Base-by-base conservation (phyloP, 2,329 filamentous ascomycete genomes). In the Chalara sp. region DNA sequence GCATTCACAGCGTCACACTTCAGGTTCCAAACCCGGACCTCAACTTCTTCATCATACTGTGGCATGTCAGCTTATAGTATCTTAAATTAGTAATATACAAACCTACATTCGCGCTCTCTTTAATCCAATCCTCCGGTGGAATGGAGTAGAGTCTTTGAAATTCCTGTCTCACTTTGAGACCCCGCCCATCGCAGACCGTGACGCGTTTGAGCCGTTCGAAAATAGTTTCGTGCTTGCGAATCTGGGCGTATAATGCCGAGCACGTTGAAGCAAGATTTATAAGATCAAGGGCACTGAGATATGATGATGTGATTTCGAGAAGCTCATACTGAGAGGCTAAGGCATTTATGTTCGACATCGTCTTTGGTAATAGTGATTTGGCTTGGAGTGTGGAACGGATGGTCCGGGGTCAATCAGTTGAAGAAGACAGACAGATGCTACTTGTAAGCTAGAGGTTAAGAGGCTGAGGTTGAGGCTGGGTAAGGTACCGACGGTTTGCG, bases 11-110 rank as follows among this genome's bases (percentile, higher is more conserved):
- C 31, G 43, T 55, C 53, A 37, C 53, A 55, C 28, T 51, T 53
- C n/a, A 45, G 13, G 29, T 55, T 53, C 53, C 53, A 55, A 4
- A 55, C 50, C n/a, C 53, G 44, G 32, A 53, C 50, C 35, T 55
- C 53, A 44, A 55, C 11, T 32, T 55, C 53, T 40, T 55, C 53
- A 31, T 55, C 53, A 42, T 51, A 53, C 41, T 21, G 21, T 21
- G 21, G 21, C 21, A 21, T n/a, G 21, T 21, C 21, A 21, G 21
- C 21, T 21, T 21, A 21, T 2, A 21, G 21, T 21, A 21, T 21
- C 21, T 21, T 21, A 21, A 21, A 21, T 21, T 21, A 21, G 21
- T 21, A 2, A 21, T 21, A 21, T 21, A 21, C 21, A 21, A 21
- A 21, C 21, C 21, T 21, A 35, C 21, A 11, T 21, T 7, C 37